A percentile compares a stretch with the other conserved stretches of the same genome.
Evolutionary conservation across 305 asterid species (phyloP).

Genomic region (Fraxinus xanthoxyloides): DNA sequence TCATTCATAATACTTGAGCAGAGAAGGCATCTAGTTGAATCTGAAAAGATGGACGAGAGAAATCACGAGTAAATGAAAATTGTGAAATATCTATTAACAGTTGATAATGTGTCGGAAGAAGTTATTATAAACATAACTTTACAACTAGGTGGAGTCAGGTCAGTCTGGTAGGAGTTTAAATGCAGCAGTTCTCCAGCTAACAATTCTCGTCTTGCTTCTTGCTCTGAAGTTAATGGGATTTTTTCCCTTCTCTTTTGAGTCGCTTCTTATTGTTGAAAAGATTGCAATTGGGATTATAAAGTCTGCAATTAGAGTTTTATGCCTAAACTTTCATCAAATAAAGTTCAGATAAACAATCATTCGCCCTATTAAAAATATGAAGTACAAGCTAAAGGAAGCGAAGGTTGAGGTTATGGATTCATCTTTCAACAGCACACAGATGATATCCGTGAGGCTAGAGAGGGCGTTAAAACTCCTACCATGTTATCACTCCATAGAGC

Average conservation of each 20-base stretch:
- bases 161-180: neutral
- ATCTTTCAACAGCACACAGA: neutral
- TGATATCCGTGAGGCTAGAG: neutral
- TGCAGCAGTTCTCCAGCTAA: neutral
- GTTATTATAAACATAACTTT: neutral
- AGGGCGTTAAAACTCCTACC: neutral
- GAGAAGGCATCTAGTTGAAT: neutral
- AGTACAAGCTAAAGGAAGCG: neutral
- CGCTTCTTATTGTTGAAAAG: neutral
- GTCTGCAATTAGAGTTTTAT: neutral
- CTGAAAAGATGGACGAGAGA: neutral
- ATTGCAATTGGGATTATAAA: neutral
- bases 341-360: neutral
- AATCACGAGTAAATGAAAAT: constrained; percentile 1
- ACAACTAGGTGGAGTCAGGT: neutral
- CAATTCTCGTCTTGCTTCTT: neutral
- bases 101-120: neutral
- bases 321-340: neutral
- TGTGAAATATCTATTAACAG: constrained; percentile 1
- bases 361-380: neutral
- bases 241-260: neutral
- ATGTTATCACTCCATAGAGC: neutral
- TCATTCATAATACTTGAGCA: neutral
- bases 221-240: neutral
- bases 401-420: neutral